Conservation (phyloP, 768 basidiomycete genomes). For the Russula sp. region DNA sequence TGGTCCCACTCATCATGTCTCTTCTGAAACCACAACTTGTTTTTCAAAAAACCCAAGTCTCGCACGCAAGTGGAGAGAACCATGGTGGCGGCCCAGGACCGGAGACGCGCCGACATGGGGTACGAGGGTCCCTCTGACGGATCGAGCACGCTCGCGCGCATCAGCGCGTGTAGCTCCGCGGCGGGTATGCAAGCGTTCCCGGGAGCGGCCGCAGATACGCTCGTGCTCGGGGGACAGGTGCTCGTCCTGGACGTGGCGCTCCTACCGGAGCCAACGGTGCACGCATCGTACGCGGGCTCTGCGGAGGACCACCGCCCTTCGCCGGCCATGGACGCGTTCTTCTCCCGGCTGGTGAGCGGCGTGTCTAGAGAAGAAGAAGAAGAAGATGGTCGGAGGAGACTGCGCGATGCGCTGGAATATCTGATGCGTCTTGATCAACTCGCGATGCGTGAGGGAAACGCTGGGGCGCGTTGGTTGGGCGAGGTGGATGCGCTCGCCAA, state of each 20-base stretch:
- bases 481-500: slow-evolving; percentile 51
- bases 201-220: slow-evolving; percentile 1
- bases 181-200: slow-evolving; percentile 18
- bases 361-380: slow-evolving; percentile 47
- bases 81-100: slow-evolving; percentile 5
- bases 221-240: slow-evolving; percentile 12
- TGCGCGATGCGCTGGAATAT: slow-evolving; percentile 51
- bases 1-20: background rate
- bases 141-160: slow-evolving; percentile 1
- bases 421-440: slow-evolving; percentile 67
- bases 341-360: slow-evolving; percentile 42
- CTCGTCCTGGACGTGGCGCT: slow-evolving; percentile 19
- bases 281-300: slow-evolving; percentile 60
- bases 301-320: slow-evolving; percentile 36
- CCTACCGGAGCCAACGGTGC: slow-evolving; percentile 48
- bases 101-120: background rate
- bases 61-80: slow-evolving; percentile 14
- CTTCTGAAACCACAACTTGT: background rate
- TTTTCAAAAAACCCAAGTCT: no score
- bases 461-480: slow-evolving; percentile 69
- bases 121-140: slow-evolving; percentile 14
- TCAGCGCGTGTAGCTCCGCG: slow-evolving; percentile 9
- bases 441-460: slow-evolving; percentile 51
- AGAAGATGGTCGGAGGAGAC: slow-evolving; percentile 42
- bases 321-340: slow-evolving; percentile 53